Base-by-base conservation (phyloP, 139 green algal species). In the Coelastrella sp. region DNA sequence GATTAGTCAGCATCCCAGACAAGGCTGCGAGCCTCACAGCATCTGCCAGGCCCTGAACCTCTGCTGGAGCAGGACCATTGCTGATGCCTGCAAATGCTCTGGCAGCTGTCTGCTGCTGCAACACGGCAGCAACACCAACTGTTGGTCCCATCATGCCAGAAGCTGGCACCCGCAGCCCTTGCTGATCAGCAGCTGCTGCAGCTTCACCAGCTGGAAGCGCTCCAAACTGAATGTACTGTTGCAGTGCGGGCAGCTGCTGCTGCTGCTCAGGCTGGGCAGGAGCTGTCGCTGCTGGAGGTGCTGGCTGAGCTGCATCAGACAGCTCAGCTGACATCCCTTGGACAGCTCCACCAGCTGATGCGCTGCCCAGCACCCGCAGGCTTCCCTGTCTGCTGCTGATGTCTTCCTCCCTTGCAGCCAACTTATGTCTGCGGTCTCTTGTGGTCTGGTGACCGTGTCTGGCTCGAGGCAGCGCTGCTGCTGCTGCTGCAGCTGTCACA, bases 231-330 rank as follows among this genome's bases (percentile, higher is more conserved):
- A 73, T 58, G 11, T 56, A 58, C 56, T 73, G 57, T 47, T 47
- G 32, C 32, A 47, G 32, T 47, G 32, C 32, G 32, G 32, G 32
- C n/a, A n/a, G n/a, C 79, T 73, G 57, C 7, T 66, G 80, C 80
- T 66, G 61, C 8, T 86, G 80, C 80, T 76, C 59, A 6, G 74
- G 82, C 14, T 13, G 82, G 7, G 4, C n/a, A 20, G 59, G 11
- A n/a, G 54, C 82, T 79, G 82, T 65, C 57, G 23, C 22, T 86
- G 80, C 3, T 86, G 79, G 16, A 66, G 68, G 83, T 58, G 83
- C 83, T 22, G 83, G 83, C 68, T 88, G 83, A 16, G 83, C 83
- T 20, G 83, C 83, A 88, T 88, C 83, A 77, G 83, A 88, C 47
- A 88, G 66, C 68, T 88, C 83, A 22, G 83, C 83, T 59, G 83